Evolutionary conservation across 441 rosid genomes (phyloP).

Genomic region (Geranium incanum): DNA sequence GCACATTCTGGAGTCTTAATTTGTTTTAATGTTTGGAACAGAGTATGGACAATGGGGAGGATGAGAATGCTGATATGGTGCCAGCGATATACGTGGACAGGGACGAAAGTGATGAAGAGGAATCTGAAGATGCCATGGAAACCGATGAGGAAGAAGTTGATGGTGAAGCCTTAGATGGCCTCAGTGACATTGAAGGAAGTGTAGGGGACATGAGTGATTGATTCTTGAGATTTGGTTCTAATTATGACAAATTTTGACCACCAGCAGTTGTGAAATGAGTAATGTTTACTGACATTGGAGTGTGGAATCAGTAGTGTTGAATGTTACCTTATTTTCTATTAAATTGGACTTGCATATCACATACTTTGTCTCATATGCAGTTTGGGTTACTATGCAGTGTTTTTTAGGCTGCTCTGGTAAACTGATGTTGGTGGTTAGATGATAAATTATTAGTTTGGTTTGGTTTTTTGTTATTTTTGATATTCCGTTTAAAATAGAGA

Average conservation of each 20-base stretch:
- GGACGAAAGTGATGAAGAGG: conserved; percentile 49
- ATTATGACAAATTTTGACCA: not conserved
- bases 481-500: too few relatives aligned
- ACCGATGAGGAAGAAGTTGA: conserved; percentile 36
- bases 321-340: too few relatives aligned
- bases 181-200: conserved; percentile 42
- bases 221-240: conserved; percentile 5
- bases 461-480: too few relatives aligned
- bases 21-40: conserved; percentile 17
- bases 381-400: too few relatives aligned
- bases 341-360: too few relatives aligned
- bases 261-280: not conserved
- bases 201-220: conserved; percentile 49
- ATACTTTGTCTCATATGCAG: too few relatives aligned
- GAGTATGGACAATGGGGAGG: conserved; percentile 44
- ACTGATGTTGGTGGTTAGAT: too few relatives aligned
- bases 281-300: not conserved
- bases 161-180: conserved; percentile 31
- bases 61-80: conserved; percentile 33
- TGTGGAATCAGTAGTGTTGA: too few relatives aligned
- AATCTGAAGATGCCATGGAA: conserved; percentile 55
- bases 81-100: conserved; percentile 67
- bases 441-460: too few relatives aligned
- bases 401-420: too few relatives aligned
- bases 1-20: not conserved